Base-by-base conservation (phyloP, 305 asterid species). In the Fraxinus velutina region DNA sequence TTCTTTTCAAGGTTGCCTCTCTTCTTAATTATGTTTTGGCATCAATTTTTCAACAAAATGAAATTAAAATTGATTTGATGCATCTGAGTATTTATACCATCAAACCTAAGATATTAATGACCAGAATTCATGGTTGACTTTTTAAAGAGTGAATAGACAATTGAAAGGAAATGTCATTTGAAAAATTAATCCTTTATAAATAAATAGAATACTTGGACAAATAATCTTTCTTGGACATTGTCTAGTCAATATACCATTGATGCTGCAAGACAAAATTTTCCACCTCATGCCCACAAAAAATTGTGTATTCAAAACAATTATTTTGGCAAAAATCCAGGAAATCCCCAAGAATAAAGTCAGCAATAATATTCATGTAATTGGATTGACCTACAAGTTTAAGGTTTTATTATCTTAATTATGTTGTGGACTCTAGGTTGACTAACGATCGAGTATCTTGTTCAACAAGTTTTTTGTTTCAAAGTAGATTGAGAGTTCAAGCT, bases 81-180 rank as follows among this genome's bases (percentile, higher is more conserved):
- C 92, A 84, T 83, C 87, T 87, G 71, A 30, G 84, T 91, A 91
- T 93, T 88, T 93, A 94, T 92, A 92, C 86, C 88, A 57, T 79
- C 68, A 83, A 84, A 66, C 17, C 75, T 70, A 80, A 66, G 83
- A 77, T 83, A 84, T 78, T 73, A 83, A 85, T 85, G 84, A 81
- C 77, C 57, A 87, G 91, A 92, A 86, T 88, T 86, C 86, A 78
- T 84, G 93, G 97, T 93, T 93, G 97, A 94, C 98, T 90, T 93
- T 87, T 85, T 13, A 64, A 62, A 21, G 77, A 79, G 19, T 91
- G 97, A 91, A 86, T 88, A 85, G 97, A 94, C 97, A 79, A 86
- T 71, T 78, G 87, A 90, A 88, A 86, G 82, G 79, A 86, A 81
- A 83, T 75, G 87, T 84, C 85, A 85, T 88, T 62, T 22, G 32